Evolutionary conservation across 768 basidiomycete genomes (phyloP).

Genomic region (Coprinopsis sp.): DNA sequence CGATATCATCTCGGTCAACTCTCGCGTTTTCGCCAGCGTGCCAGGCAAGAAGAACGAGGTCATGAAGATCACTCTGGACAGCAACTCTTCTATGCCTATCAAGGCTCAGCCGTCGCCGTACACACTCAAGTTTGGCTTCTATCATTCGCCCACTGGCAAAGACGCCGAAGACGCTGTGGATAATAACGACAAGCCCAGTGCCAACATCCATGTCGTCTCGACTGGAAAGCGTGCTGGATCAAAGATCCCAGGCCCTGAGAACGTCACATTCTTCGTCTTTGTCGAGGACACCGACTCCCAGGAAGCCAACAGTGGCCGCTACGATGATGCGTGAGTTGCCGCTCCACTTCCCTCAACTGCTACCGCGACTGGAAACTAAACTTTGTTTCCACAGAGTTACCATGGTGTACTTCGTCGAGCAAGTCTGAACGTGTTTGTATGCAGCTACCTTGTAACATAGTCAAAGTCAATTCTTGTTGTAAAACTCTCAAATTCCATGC

Average conservation of each 20-base stretch:
- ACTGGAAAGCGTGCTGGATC: neutral
- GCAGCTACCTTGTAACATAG: neutral
- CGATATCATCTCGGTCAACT: neutral
- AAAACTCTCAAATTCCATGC: neutral
- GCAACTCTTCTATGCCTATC: neutral
- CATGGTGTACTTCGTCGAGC: neutral
- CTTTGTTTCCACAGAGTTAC: neutral
- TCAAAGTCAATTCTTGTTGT: neutral
- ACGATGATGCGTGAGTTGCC: conserved; percentile 1
- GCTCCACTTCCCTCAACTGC: neutral
- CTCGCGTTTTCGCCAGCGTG: neutral
- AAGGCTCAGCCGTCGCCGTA: neutral
- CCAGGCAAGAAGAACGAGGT: neutral
- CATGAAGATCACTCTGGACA: neutral
- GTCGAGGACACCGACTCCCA: conserved; percentile 1
- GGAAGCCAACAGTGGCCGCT: conserved; percentile 1
- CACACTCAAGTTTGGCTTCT: neutral
- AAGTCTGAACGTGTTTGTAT: neutral
- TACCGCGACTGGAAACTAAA: neutral
- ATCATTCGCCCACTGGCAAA: neutral
- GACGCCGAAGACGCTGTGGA: neutral
- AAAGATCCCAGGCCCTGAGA: neutral
- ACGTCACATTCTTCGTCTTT: neutral
- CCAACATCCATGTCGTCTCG: conserved; percentile 1
- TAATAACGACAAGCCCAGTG: neutral